A percentile compares a stretch with the other conserved stretches of the same genome.
phyloP scores from a whole-genome alignment of 2,329 filamentous ascomycete genomes.

The Cordyceps cateniannulata region DNA sequence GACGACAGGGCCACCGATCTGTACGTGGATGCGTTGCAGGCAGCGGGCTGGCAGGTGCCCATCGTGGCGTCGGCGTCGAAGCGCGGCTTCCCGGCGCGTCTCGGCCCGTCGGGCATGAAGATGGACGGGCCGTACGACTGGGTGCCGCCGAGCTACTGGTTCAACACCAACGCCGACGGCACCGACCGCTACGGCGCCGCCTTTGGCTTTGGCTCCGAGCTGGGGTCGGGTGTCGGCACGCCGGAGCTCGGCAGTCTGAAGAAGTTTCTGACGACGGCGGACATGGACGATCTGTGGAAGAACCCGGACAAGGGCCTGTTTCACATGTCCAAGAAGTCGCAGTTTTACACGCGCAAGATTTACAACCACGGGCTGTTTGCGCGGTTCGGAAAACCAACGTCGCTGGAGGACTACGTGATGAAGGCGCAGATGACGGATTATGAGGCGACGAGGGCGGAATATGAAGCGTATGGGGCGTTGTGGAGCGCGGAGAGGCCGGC shows the following conservation, averaged over 20 bases:
- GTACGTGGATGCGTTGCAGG: constrained; percentile 44
- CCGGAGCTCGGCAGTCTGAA: constrained; percentile 48
- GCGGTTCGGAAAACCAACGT: constrained; percentile 45
- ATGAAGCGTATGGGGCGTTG: constrained; percentile 47
- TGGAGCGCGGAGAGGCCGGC: constrained; percentile 48
- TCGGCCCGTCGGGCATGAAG: constrained; percentile 55
- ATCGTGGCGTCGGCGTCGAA: constrained; percentile 52
- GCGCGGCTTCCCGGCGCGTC: constrained; percentile 42
- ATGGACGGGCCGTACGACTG: constrained; percentile 63
- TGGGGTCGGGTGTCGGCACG: constrained; percentile 56
- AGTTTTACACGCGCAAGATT: constrained; percentile 49
- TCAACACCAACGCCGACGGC: constrained; percentile 32
- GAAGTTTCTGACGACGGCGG: constrained; percentile 43
- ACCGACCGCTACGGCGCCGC: constrained; percentile 44
- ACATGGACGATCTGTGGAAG: constrained; percentile 51
- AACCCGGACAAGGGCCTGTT: constrained; percentile 45
- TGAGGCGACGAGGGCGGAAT: constrained; percentile 54
- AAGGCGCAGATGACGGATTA: constrained; percentile 59
- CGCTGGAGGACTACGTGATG: constrained; percentile 50
- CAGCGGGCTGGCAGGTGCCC: constrained; percentile 48
- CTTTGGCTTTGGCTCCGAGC: constrained; percentile 58
- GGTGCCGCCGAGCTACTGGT: constrained; percentile 62
- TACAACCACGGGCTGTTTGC: constrained; percentile 49
- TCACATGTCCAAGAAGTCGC: constrained; percentile 54
- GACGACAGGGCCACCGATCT: constrained; percentile 47